A percentile compares a stretch with the other conserved stretches of the same genome.
phyloP scores from a whole-genome alignment of 73 alveolate genomes.

The Paraurostyla sp. region DNA sequence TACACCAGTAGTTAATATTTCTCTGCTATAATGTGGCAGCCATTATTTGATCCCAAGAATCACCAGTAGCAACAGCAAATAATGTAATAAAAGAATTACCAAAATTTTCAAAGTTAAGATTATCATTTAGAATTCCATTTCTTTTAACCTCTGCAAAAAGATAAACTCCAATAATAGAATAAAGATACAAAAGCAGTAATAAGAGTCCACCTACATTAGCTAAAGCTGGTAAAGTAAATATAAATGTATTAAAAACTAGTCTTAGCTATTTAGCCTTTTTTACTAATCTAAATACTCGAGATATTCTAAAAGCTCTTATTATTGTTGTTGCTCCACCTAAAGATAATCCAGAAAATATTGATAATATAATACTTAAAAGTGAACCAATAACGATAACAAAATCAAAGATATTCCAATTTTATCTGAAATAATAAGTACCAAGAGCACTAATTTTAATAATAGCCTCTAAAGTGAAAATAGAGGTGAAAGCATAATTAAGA shows the following conservation, averaged over 20 bases:
- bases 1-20: constrained; percentile 8
- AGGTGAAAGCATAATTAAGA: constrained; percentile 20
- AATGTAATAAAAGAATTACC: constrained; percentile 57
- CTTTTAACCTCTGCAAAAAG: constrained; percentile 72
- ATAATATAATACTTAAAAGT: constrained; percentile 41
- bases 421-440: constrained; percentile 68
- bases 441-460: constrained; percentile 54
- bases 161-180: constrained; percentile 69
- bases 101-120: constrained; percentile 61
- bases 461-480: constrained; percentile 49
- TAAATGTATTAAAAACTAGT: constrained; percentile 67
- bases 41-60: constrained; percentile 71
- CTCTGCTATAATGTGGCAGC: not conserved
- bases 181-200: constrained; percentile 62
- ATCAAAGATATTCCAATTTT: constrained; percentile 83
- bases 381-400: constrained; percentile 73
- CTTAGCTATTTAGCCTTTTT: constrained; percentile 67
- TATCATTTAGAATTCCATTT: constrained; percentile 49
- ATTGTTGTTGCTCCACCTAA: constrained; percentile 72
- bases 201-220: constrained; percentile 73
- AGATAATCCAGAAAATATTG: not conserved
- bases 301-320: constrained; percentile 74
- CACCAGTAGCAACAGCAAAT: constrained; percentile 77
- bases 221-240: constrained; percentile 69
- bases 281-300: constrained; percentile 69